A percentile compares a stretch with the other conserved stretches of the same genome.
Conservation (phyloP, 768 basidiomycete species). For the Xanthoconium purpureum region DNA sequence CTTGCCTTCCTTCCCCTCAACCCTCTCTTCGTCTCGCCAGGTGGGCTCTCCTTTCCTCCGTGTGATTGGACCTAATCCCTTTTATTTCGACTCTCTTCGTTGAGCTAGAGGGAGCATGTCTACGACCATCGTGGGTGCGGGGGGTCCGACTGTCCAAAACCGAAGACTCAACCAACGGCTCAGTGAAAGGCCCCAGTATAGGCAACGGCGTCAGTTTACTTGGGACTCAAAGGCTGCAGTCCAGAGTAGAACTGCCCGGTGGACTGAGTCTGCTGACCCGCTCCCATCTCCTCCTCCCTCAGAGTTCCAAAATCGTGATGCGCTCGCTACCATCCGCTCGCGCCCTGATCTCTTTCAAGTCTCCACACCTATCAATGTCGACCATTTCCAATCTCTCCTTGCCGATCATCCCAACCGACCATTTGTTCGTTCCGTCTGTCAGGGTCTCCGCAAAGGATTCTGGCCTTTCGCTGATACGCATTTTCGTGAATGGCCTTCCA, state of each 20-base stretch:
- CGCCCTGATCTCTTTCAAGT: conserved; percentile 37
- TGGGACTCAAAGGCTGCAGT: too few relatives aligned
- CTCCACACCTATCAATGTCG: conserved; percentile 36
- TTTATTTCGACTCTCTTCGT: too few relatives aligned
- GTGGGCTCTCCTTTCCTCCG: too few relatives aligned
- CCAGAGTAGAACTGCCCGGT: background rate
- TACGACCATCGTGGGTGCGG: background rate
- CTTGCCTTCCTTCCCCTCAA: too few relatives aligned
- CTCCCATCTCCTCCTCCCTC: background rate
- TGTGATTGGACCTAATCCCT: too few relatives aligned
- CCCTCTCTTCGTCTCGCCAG: too few relatives aligned
- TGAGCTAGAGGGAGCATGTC: too few relatives aligned
- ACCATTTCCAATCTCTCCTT: conserved; percentile 29
- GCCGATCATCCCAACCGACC: conserved; percentile 35
- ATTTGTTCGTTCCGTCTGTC: conserved; percentile 35
- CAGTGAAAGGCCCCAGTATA: background rate
- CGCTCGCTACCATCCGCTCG: background rate
- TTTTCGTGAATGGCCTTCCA: background rate
- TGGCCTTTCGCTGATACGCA: conserved; percentile 46
- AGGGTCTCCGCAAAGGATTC: conserved; percentile 38
- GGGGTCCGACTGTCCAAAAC: background rate
- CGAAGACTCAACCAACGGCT: background rate
- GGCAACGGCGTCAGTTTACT: background rate
- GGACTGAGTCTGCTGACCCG: background rate
- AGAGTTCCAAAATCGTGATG: background rate